Evolutionary conservation across 148 eudicot species (phyloP).

Genomic region (Vaccinium vitisidaea): DNA sequence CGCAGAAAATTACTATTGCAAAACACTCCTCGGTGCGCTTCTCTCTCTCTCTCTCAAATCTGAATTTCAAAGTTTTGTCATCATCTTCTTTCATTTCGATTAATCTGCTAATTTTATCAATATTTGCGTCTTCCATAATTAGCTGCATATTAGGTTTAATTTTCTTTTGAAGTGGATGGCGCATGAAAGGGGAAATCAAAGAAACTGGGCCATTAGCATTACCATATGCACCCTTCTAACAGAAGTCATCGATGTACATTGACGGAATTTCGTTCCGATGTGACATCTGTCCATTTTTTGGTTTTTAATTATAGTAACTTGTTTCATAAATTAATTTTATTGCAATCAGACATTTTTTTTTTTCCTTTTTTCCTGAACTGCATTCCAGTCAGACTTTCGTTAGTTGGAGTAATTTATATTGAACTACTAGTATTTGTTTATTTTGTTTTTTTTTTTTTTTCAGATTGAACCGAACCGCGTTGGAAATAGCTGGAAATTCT

Average conservation of each 20-base stretch:
- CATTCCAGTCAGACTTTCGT: neutral
- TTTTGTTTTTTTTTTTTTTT: neutral
- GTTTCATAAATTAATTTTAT: neutral
- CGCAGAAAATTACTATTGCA: neutral
- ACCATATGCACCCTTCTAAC: neutral
- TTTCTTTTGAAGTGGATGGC: neutral
- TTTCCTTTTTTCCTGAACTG: too few species aligned
- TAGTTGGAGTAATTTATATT: neutral
- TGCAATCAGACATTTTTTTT: neutral
- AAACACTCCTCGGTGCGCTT: neutral
- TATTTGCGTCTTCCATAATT: neutral
- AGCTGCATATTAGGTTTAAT: neutral
- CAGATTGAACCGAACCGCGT: constrained; percentile 12
- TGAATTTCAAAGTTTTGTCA: neutral
- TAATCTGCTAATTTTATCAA: neutral
- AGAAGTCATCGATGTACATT: neutral
- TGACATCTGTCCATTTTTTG: neutral
- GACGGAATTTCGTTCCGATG: neutral
- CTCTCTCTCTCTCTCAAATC: neutral
- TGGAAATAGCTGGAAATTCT: constrained; percentile 24
- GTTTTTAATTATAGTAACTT: neutral
- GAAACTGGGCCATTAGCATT: neutral
- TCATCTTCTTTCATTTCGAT: neutral
- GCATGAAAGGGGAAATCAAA: neutral
- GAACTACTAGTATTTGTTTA: neutral